Evolutionary conservation across 2,329 filamentous ascomycete species (phyloP).

Genomic region (Fusarium penzigii): DNA sequence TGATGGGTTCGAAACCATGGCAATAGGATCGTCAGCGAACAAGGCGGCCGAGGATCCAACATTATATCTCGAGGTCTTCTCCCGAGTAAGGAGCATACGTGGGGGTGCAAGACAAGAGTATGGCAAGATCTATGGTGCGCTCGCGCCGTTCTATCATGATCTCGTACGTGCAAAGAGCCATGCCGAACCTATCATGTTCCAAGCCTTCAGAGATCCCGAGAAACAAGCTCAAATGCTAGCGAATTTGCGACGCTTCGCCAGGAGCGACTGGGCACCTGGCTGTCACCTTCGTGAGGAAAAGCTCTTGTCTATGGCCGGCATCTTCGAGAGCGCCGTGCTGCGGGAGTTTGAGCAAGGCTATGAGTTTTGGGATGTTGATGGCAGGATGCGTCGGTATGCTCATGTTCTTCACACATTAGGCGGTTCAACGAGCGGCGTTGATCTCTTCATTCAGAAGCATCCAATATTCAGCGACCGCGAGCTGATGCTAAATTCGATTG

Average conservation of each 20-base stretch:
- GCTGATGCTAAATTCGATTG: slow-evolving; percentile 67
- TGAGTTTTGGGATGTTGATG: slow-evolving; percentile 84
- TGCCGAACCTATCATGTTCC: slow-evolving; percentile 81
- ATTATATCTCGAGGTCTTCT: slow-evolving; percentile 68
- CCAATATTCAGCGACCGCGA: slow-evolving; percentile 76
- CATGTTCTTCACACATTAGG: slow-evolving; percentile 82
- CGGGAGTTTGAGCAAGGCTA: slow-evolving; percentile 93
- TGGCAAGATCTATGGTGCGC: slow-evolving; percentile 82
- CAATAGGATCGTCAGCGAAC: slow-evolving; percentile 48
- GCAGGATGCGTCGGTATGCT: slow-evolving; percentile 85
- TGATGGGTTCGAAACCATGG: slow-evolving; percentile 82
- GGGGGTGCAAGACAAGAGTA: slow-evolving; percentile 88
- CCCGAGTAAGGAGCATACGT: slow-evolving; percentile 72
- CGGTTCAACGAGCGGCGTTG: slow-evolving; percentile 74
- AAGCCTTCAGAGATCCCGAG: slow-evolving; percentile 83
- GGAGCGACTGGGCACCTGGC: slow-evolving; percentile 77
- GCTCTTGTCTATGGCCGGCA: slow-evolving; percentile 70
- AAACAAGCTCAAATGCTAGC: slow-evolving; percentile 87
- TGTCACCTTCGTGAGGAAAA: slow-evolving; percentile 71
- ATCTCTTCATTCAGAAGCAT: slow-evolving; percentile 87
- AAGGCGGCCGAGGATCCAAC: slow-evolving; percentile 59
- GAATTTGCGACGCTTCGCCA: slow-evolving; percentile 76
- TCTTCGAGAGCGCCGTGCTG: slow-evolving; percentile 89
- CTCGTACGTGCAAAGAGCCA: slow-evolving; percentile 71
- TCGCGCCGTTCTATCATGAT: slow-evolving; percentile 88